Evolutionary conservation across 2,329 filamentous ascomycete genomes (phyloP).

Genomic region (Epicoccum sorghinum): DNA sequence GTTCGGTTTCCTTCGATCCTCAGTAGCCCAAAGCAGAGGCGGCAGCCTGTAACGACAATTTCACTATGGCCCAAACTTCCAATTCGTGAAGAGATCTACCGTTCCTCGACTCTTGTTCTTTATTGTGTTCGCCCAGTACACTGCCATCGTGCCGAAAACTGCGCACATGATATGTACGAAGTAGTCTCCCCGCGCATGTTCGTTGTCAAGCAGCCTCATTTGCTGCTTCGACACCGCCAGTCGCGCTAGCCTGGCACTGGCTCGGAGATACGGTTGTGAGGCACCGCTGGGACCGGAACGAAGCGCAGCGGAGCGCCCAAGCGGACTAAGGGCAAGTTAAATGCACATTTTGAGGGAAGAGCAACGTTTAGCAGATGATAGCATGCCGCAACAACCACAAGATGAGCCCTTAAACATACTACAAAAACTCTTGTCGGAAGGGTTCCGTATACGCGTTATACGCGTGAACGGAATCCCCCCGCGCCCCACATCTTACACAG

Average conservation of each 20-base stretch:
- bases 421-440: not conserved
- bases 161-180: too few relatives aligned
- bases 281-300: conserved; percentile 2
- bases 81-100: too few relatives aligned
- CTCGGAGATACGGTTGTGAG: conserved; percentile 6
- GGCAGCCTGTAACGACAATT: too few relatives aligned
- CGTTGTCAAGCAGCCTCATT: not conserved
- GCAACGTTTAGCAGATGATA: not conserved
- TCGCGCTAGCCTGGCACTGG: not conserved
- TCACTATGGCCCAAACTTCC: too few relatives aligned
- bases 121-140: too few relatives aligned
- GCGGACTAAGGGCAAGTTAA: conserved; percentile 2
- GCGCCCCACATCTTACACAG: conserved; percentile 8
- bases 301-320: conserved; percentile 4
- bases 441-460: not conserved
- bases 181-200: not conserved
- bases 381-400: not conserved
- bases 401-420: not conserved
- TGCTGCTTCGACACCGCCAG: not conserved
- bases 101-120: too few relatives aligned
- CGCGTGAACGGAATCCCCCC: conserved; percentile 4
- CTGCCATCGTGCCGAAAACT: too few relatives aligned
- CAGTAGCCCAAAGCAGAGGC: conserved; percentile 23
- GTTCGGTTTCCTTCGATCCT: conserved; percentile 12
- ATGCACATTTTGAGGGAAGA: not conserved